Percentiles rank a stretch among this genome's conserved stretches.
Evolutionary conservation across 768 basidiomycete genomes (phyloP).

Genomic region (Kwoniella dendrophila): DNA sequence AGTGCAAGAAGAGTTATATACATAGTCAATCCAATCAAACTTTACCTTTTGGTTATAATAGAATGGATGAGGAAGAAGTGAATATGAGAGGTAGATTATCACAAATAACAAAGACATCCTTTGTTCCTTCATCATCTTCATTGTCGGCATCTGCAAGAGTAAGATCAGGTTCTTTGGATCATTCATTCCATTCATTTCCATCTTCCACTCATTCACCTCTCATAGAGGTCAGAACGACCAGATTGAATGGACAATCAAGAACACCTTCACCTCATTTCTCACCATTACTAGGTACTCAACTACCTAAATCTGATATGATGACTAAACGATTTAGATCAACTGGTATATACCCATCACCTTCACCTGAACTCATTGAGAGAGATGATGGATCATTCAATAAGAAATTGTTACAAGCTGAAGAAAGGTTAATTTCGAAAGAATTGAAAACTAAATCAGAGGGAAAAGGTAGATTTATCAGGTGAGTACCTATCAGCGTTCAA

Average conservation of each 20-base stretch:
- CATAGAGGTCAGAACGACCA: background rate
- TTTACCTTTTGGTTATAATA: background rate
- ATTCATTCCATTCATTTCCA: too few species aligned
- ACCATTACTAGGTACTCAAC: background rate
- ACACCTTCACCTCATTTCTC: conserved; percentile 8
- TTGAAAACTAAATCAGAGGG: conserved; percentile 13
- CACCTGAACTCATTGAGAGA: conserved; percentile 6
- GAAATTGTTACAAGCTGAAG: conserved; percentile 13
- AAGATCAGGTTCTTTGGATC: too few species aligned
- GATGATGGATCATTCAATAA: background rate
- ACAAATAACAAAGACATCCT: background rate
- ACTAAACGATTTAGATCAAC: conserved; percentile 2
- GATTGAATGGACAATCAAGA: background rate
- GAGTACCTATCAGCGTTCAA: background rate
- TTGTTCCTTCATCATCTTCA: background rate
- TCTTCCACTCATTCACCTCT: background rate
- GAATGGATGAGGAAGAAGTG: background rate
- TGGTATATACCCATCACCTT: conserved; percentile 12
- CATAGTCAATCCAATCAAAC: background rate
- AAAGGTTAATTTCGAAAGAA: conserved; percentile 20
- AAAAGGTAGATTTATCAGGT: conserved; percentile 15
- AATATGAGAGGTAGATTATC: conserved; percentile 2
- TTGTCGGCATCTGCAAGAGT: too few species aligned
- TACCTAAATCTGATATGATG: conserved; percentile 2
- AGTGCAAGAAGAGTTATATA: too few species aligned